Percentiles rank a stretch among this genome's conserved stretches.
These are phyloP conservation scores for Adenanthera pavonina DNA, from an alignment of 306 rosid genomes.

Conservation along the genomic window DNA sequence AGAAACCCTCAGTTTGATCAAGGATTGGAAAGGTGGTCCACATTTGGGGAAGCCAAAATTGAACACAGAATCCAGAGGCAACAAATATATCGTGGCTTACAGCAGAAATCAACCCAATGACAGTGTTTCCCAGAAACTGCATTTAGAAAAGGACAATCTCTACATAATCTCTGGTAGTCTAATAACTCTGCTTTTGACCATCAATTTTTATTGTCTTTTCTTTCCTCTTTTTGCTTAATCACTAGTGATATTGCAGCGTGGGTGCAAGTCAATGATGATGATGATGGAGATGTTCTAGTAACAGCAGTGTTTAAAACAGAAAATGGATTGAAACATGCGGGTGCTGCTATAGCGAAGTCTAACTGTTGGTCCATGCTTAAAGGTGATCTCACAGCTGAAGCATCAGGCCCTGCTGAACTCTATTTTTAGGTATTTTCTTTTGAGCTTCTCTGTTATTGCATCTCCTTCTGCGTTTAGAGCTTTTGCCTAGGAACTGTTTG, in stretches of 20 bases:
- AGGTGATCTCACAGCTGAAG: conserved; percentile 17
- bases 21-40: conserved; percentile 57
- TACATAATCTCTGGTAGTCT: conserved; percentile 57
- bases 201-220: neutral
- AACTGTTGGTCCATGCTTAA: conserved; percentile 14
- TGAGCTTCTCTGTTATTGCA: neutral
- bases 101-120: conserved; percentile 45
- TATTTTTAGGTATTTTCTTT: neutral
- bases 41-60: conserved; percentile 49
- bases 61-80: conserved; percentile 47
- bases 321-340: conserved; percentile 10
- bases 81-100: conserved; percentile 54
- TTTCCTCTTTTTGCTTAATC: neutral
- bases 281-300: neutral
- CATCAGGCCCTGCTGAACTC: conserved; percentile 6
- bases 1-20: conserved; percentile 51
- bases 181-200: neutral
- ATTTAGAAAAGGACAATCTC: conserved; percentile 41
- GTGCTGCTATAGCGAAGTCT: neutral
- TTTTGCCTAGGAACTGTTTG: neutral
- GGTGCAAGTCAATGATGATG: conserved; percentile 8
- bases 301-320: neutral
- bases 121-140: conserved; percentile 47
- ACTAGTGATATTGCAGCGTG: neutral
- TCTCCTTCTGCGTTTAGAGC: neutral